Conservation (phyloP, 164 flowering plant genomes). For the Tetracentron sinense region DNA sequence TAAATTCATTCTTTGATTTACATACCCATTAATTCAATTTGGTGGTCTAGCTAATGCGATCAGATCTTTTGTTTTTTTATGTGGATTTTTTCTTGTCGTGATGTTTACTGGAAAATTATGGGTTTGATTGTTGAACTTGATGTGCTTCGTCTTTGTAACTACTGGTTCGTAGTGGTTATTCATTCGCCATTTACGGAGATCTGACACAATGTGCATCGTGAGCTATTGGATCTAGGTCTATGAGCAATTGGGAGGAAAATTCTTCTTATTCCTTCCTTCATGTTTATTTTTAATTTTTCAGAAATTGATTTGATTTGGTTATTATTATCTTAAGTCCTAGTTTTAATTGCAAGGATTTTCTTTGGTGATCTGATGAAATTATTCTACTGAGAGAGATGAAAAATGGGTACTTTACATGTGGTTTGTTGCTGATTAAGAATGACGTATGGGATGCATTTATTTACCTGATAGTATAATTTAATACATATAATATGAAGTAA, state of each 20-base stretch:
- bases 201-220: not conserved
- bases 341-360: not conserved
- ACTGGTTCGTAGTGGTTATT: not conserved
- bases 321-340: not conserved
- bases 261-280: not conserved
- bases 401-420: too few relatives aligned
- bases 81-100: not conserved
- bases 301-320: not conserved
- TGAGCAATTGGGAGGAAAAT: not conserved
- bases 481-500: too few relatives aligned
- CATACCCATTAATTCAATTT: not conserved
- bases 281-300: not conserved
- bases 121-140: conserved; percentile 2
- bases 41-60: not conserved
- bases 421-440: too few relatives aligned
- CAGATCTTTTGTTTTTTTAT: not conserved
- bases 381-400: too few relatives aligned
- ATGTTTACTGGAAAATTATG: conserved; percentile 3
- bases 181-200: not conserved
- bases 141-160: not conserved
- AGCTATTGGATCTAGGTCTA: not conserved
- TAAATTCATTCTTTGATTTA: conserved; percentile 18
- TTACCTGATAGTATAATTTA: too few relatives aligned
- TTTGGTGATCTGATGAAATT: too few relatives aligned
- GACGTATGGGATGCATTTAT: too few relatives aligned